A percentile compares a stretch with the other conserved stretches of the same genome.
These are phyloP conservation scores for Ocimum tenuiflorum DNA, from an alignment of 257 asterid species.

Conservation along the genomic window DNA sequence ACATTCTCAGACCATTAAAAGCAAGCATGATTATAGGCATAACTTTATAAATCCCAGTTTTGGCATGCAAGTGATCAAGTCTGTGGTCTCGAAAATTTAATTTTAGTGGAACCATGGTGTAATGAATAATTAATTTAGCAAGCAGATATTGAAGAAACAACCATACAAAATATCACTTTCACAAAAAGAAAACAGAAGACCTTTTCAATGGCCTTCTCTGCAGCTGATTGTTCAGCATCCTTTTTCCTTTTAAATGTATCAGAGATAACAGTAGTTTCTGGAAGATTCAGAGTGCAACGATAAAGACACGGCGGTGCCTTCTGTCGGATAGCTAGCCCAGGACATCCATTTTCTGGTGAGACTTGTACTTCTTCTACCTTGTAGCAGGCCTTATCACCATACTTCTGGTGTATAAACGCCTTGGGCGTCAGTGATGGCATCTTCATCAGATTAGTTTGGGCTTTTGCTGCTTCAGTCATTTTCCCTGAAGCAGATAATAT, in stretches of 20 bases:
- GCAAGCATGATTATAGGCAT: neutral
- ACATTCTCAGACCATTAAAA: neutral
- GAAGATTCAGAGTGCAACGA: conserved; percentile 72
- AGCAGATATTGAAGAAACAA: neutral
- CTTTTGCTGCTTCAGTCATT: conserved; percentile 36
- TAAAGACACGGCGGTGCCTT: conserved; percentile 66
- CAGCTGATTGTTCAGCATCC: conserved; percentile 95
- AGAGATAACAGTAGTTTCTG: conserved; percentile 62
- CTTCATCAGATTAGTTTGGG: conserved; percentile 32
- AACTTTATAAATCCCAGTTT: neutral
- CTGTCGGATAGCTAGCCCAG: conserved; percentile 57
- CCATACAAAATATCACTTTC: neutral
- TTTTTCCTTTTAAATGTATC: conserved; percentile 58
- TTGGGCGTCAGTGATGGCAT: conserved; percentile 65
- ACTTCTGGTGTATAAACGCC: conserved; percentile 69
- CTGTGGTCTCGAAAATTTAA: neutral
- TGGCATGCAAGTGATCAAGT: neutral
- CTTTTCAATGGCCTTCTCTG: conserved; percentile 81
- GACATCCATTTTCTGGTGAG: conserved; percentile 44
- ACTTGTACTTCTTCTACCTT: conserved; percentile 73
- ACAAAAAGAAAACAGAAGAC: conserved; percentile 26
- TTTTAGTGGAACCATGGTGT: neutral
- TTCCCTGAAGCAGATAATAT: conserved; percentile 8
- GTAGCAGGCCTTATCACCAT: conserved; percentile 60
- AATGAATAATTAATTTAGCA: neutral